Evolutionary conservation across 2,329 filamentous ascomycete species (phyloP), one percentile per base, ranked within the genome.

Genomic region (Ceratocystis cubensis): DNA sequence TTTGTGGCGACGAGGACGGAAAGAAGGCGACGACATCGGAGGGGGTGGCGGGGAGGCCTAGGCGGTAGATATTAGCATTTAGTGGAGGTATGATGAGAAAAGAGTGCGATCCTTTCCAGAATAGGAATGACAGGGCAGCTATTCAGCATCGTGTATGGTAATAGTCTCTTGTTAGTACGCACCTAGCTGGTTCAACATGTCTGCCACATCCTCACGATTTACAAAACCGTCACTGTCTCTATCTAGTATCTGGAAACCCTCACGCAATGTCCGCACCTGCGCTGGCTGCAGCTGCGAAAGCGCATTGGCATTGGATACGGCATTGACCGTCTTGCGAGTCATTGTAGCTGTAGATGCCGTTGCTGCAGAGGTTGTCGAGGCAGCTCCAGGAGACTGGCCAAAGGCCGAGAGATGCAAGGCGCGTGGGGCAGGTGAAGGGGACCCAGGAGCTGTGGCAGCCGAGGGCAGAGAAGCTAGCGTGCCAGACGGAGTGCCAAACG

Each of bases 181-280:
- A 89, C 88, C 92, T 62, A 96, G 81, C 72, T 96, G 91, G 68
- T 83, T 84, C 41, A 99, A 82, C 83, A 96, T 96, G 72, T 95
- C 89, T 17, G 85, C 85, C 4, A 99, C 86, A 74, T 96, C 91
- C 25, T 93, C 88, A 68, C 88, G 82, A 70, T 87, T 88, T 69
- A 99, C 87, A 63, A 84, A 79, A 20, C 93, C 92, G 72, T 94
- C 91, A 72, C 91, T 92, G 75, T 94, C 88, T 68, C 90, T 83
- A 75, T 97, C 94, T 61, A 99, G 81, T 68, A 96, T 91, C 75
- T 95, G 90, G 75, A 97, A 99, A 0, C 88, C 91, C 74, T 97
- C 93, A 69, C 94, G 85, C 76, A 99, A 83, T 71, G 90, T 89
- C 72, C 92, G 85, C 45, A 96, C 85, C 71, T 96, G 90, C 2